These are phyloP conservation scores for Xylariaceae sp. DNA, from an alignment of 2,329 filamentous ascomycete species.

Conservation along the genomic window DNA sequence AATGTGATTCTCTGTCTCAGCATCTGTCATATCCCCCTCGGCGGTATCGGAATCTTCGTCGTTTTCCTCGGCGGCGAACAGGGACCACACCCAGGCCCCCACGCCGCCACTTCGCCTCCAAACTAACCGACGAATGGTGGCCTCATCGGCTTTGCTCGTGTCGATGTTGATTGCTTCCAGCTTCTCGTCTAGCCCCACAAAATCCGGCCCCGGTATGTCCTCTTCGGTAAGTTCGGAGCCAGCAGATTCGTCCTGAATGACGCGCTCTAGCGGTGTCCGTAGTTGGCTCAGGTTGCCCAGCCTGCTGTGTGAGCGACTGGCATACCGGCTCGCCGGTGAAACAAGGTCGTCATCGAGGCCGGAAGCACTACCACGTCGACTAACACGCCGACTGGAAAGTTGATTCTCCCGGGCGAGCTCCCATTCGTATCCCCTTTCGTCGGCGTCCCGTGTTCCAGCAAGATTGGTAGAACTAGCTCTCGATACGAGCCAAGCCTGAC, in stretches of 20 bases:
- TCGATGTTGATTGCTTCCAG: constrained; percentile 51
- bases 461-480: constrained; percentile 60
- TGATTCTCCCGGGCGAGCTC: constrained; percentile 48
- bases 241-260: constrained; percentile 41
- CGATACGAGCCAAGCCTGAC: constrained; percentile 63
- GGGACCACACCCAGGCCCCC: constrained; percentile 57
- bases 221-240: constrained; percentile 25
- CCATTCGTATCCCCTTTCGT: constrained; percentile 48
- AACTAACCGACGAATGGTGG: constrained; percentile 51
- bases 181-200: constrained; percentile 56
- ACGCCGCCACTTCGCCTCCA: constrained; percentile 46
- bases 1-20: constrained; percentile 34
- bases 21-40: constrained; percentile 34
- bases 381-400: constrained; percentile 42
- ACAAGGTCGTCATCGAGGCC: constrained; percentile 36
- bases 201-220: constrained; percentile 50
- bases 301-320: constrained; percentile 44
- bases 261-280: constrained; percentile 41
- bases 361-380: constrained; percentile 42
- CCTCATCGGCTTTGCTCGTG: constrained; percentile 51
- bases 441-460: constrained; percentile 44
- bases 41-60: constrained; percentile 45
- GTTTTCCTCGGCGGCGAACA: constrained; percentile 58
- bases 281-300: constrained; percentile 39
- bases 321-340: constrained; percentile 40